Evolutionary conservation across 768 basidiomycete genomes (phyloP), one percentile per base, ranked within the genome.

Genomic region (Obba rivulosa): DNA sequence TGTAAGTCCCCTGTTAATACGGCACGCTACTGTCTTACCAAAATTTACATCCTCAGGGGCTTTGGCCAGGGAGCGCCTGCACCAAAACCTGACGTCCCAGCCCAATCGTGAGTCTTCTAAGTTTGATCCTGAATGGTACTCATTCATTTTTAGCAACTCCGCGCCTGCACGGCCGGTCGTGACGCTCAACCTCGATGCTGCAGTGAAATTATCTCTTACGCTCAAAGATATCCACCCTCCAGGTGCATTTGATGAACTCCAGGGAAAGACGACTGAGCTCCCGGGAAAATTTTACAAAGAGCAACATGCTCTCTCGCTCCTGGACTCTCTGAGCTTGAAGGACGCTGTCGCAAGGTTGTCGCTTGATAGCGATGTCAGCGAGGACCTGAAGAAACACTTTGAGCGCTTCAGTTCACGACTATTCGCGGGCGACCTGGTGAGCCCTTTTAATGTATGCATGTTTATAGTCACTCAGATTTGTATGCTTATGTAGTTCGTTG

Each of bases 261-360:
- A 70, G 25, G 60, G 61, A 17, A 69, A 66, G 13, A 49, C 49
- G n/a, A 71, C 61, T 28, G 72, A 70, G 16, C 72, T 74, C 8
- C 74, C 82, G 1, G 85, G 82, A 17, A 75, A 80, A 55, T 86
- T 87, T 56, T 86, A 84, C 57, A 64, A 63, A 34, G 61, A 66
- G 24, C 59, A 73, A 24, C 63, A 74, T 50, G 79, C 79, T 2
- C 58, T 71, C 28, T 60, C 67, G n/a, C 62, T 86, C 45, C 66
- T 83, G n/a, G 66, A 73, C 46, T 70, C 81, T 5, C 57, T 87
- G 24, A 73, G 74, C 38, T 69, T 75, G 13, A 70, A 69, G 5
- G 78, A 79, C 4, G 68, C 76, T 0, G 73, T 72, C 28, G 81
- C 79, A 2, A 67, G 71, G 47, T 71, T 78, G 22, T 57, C 64